Conservation (phyloP, 1,284 basidiomycete genomes). For the Singerocomus rubriflavus region DNA sequence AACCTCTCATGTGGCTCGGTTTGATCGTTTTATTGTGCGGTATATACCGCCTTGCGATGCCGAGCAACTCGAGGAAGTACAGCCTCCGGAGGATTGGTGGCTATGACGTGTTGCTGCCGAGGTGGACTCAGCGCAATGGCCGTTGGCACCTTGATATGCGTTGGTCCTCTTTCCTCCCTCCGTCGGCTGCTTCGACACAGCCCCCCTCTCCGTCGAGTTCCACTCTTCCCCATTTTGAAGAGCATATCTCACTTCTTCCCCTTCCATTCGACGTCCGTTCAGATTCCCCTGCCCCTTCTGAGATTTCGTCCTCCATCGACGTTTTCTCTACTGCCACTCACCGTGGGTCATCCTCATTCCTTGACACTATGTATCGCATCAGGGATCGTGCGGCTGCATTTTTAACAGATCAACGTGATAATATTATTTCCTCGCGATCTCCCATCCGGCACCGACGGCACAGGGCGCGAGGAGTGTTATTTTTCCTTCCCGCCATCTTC, state of each 20-base stretch:
- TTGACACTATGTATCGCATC: conserved; percentile 53
- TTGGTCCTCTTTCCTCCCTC: conserved; percentile 51
- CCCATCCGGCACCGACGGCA: conserved; percentile 46
- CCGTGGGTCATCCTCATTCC: conserved; percentile 40
- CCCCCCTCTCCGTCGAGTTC: conserved; percentile 48
- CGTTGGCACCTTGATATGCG: conserved; percentile 71
- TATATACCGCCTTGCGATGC: conserved; percentile 56
- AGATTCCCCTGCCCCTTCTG: conserved; percentile 53
- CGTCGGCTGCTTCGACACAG: conserved; percentile 47
- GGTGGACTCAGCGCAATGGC: conserved; percentile 63
- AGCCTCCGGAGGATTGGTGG: conserved; percentile 60
- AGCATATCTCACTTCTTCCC: conserved; percentile 59
- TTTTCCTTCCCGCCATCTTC: conserved; percentile 82
- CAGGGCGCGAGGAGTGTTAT: conserved; percentile 61
- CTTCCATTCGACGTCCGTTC: conserved; percentile 58
- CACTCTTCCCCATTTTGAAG: conserved; percentile 44
- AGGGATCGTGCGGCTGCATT: conserved; percentile 52
- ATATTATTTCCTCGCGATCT: conserved; percentile 39
- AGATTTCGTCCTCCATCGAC: conserved; percentile 42
- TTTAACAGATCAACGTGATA: conserved; percentile 39
- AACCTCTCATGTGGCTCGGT: conserved; percentile 80
- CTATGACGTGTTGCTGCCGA: conserved; percentile 74
- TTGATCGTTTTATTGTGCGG: conserved; percentile 69
- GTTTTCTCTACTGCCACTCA: conserved; percentile 36
- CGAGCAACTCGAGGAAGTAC: conserved; percentile 55